Base-by-base conservation (phyloP, 2,329 filamentous ascomycete genomes). In the Aspergillus sclerotialis region DNA sequence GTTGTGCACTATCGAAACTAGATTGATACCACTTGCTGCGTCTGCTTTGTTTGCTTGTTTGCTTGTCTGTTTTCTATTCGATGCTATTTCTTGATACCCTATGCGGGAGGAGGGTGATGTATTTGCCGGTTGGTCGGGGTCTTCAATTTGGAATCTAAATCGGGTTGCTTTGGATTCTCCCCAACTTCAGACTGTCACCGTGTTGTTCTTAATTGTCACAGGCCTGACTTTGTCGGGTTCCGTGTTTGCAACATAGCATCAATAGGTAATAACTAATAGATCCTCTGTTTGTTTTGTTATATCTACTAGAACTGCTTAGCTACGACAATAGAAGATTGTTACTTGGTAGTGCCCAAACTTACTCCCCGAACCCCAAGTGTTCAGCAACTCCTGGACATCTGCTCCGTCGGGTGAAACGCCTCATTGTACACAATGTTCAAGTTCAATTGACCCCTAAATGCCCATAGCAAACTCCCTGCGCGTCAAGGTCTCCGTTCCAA, bases 181-280 rank as follows among this genome's bases (percentile, higher is more conserved):
- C 35, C 19, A 10, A 23, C 40, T 38, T 42, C 43, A 45, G 44
- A 48, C 50, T 48, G 47, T 40, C 30, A 44, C 41, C 35, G 45
- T 23, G 7, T 23, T 23, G 37, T 44, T 43, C 43, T 55, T 49
- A 40, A 34, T 31, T 42, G 39, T n/a, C n/a, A n/a, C 47, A 44
- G 35, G 39, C 36, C 42, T 43, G 38, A 46, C 35, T 40, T 42
- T 46, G 48, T 44, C 33, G 36, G 27, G 28, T 28, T 39, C 38
- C 41, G 39, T 43, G 40, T 39, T 45, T 48, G 42, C 44, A 49
- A 42, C 45, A 49, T 47, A 46, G 45, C 46, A 48, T 50, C 52
- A 48, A 47, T 54, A 55, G 53, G 52, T 59, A 58, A 60, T 59
- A 53, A 33, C 48, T 60, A 60, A 60, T 60, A 56, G 53, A 57